phyloP scores from a whole-genome alignment of 2,329 filamentous ascomycete genomes.

The Fusarium sp. region DNA sequence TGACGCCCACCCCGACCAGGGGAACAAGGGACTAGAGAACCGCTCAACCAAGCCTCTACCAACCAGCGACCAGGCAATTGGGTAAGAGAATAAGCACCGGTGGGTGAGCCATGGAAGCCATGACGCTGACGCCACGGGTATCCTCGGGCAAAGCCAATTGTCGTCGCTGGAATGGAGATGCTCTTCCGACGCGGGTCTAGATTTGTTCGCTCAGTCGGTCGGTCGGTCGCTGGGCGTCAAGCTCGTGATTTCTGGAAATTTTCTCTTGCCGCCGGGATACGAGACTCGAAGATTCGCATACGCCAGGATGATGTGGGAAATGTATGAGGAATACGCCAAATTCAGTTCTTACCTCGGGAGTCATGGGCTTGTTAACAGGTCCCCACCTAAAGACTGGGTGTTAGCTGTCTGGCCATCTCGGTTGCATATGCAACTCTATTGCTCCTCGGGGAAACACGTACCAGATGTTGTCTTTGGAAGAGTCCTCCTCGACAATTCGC shows the following conservation, averaged over 20 bases:
- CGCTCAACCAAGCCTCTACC: slow-evolving; percentile 37
- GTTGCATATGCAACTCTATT: slow-evolving; percentile 28
- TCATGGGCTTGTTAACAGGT: slow-evolving; percentile 99
- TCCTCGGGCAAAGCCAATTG: slow-evolving; percentile 41
- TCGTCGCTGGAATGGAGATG: slow-evolving; percentile 39
- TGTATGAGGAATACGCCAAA: slow-evolving; percentile 18
- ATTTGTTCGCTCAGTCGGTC: slow-evolving; percentile 17
- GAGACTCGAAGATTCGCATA: slow-evolving; percentile 10
- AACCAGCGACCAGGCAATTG: slow-evolving; percentile 44
- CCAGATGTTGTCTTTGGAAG: slow-evolving; percentile 93
- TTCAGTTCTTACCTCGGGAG: slow-evolving; percentile 75
- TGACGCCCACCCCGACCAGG: slow-evolving; percentile 41
- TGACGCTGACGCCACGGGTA: slow-evolving; percentile 40
- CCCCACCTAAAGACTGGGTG: slow-evolving; percentile 71
- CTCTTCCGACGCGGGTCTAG: slow-evolving; percentile 27
- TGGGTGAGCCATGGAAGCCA: slow-evolving; percentile 39
- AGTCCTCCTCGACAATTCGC: slow-evolving; percentile 91
- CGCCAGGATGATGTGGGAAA: slow-evolving; percentile 1
- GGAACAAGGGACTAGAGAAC: slow-evolving; percentile 33
- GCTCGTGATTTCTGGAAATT: slow-evolving; percentile 33
- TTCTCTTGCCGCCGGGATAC: slow-evolving; percentile 12
- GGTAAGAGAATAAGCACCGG: slow-evolving; percentile 45
- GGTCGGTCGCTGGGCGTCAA: slow-evolving; percentile 11
- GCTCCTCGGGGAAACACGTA: slow-evolving; percentile 46
- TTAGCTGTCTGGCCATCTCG: slow-evolving; percentile 42